A percentile compares a stretch with the other conserved stretches of the same genome.
These are phyloP conservation scores for Dipteronia dyeriana DNA, from an alignment of 345 rosid species.

Conservation along the genomic window DNA sequence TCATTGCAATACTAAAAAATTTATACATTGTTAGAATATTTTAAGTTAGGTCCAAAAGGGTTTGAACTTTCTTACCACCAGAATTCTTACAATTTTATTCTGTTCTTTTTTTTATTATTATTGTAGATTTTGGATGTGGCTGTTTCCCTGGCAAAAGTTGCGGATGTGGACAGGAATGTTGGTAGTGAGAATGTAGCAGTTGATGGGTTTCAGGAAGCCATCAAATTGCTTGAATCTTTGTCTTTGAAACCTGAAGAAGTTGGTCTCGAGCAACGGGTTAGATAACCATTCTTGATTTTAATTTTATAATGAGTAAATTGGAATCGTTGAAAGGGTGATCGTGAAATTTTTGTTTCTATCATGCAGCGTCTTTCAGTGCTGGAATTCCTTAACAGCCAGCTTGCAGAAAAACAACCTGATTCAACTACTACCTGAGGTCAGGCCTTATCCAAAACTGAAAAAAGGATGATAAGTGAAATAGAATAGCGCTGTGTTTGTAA, in stretches of 20 bases:
- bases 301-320: slow-evolving; percentile 4
- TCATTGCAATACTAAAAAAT: not conserved
- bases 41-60: not conserved
- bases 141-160: slow-evolving; percentile 93
- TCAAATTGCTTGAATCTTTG: slow-evolving; percentile 67
- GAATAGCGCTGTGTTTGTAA: slow-evolving; percentile 16
- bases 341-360: slow-evolving; percentile 10
- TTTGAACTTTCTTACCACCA: not conserved
- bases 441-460: not conserved
- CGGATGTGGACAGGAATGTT: slow-evolving; percentile 75
- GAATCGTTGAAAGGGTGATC: not conserved
- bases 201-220: slow-evolving; percentile 81
- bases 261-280: slow-evolving; percentile 74
- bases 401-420: slow-evolving; percentile 48
- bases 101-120: not conserved
- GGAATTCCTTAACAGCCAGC: slow-evolving; percentile 76
- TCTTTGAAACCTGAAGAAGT: slow-evolving; percentile 67
- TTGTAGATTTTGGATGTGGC: slow-evolving; percentile 71
- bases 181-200: slow-evolving; percentile 68
- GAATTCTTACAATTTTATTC: not conserved
- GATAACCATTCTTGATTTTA: slow-evolving; percentile 23
- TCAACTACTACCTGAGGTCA: slow-evolving; percentile 25
- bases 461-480: not conserved
- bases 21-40: not conserved
- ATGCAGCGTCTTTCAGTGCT: slow-evolving; percentile 76